Evolutionary conservation across 2,329 filamentous ascomycete genomes (phyloP).

Genomic region (Cryphonectria radicalis): DNA sequence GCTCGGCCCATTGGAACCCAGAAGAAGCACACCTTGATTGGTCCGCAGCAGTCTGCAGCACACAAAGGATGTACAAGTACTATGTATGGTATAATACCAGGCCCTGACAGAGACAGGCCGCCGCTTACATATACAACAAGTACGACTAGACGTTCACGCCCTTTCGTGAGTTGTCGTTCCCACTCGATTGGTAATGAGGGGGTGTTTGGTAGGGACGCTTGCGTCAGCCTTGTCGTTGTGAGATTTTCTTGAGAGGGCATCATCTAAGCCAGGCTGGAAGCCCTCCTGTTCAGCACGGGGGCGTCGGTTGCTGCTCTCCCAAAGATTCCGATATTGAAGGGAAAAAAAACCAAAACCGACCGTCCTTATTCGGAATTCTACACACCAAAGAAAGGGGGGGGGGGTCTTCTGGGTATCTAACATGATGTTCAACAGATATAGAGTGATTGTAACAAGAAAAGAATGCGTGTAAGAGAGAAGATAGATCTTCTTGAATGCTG

Average conservation of each 20-base stretch:
- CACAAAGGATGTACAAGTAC: not conserved
- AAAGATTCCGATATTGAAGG: no score
- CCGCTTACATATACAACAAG: not conserved
- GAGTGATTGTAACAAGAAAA: constrained; percentile 1
- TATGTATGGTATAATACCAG: no score
- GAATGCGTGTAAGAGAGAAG: not conserved
- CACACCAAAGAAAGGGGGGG: constrained; percentile 18
- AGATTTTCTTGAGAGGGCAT: not conserved
- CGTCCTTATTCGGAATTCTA: constrained; percentile 1
- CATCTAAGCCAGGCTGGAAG: no score
- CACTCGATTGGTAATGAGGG: not conserved
- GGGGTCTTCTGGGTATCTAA: constrained; percentile 24
- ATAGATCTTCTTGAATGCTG: not conserved
- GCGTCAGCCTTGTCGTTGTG: not conserved
- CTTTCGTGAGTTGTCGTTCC: not conserved
- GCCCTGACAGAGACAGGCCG: no score
- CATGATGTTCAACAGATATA: constrained; percentile 28
- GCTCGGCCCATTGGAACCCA: not conserved
- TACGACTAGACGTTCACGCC: not conserved
- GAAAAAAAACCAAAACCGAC: no score
- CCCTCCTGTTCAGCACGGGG: no score
- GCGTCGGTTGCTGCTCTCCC: no score
- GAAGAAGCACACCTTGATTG: no score
- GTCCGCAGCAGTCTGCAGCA: no score
- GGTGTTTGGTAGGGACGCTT: not conserved